Conservation (phyloP, 768 basidiomycete species). For the Xerocomellus amylosporus region DNA sequence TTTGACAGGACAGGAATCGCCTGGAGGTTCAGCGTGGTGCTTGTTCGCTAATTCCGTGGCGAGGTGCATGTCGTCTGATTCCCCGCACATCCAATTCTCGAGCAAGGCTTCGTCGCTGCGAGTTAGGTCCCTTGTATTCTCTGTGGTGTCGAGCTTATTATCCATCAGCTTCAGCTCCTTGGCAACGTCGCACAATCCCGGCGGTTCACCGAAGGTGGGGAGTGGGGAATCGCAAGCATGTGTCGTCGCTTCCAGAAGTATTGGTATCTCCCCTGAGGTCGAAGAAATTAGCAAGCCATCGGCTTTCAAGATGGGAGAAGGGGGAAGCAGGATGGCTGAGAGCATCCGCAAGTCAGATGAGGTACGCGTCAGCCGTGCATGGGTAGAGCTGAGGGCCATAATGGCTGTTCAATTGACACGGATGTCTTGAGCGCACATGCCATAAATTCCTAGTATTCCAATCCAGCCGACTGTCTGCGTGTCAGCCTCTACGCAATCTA, state of each 20-base stretch:
- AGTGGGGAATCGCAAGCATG: conserved; percentile 7
- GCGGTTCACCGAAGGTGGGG: neutral
- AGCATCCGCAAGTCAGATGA: conserved; percentile 41
- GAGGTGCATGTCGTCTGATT: neutral
- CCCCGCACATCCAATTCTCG: conserved; percentile 4
- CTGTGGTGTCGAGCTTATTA: neutral
- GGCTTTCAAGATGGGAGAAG: conserved; percentile 47
- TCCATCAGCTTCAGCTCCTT: conserved; percentile 4
- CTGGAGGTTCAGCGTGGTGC: neutral
- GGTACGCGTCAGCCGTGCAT: conserved; percentile 36
- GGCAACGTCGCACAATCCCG: conserved; percentile 3
- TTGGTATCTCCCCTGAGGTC: conserved; percentile 52
- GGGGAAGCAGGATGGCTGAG: conserved; percentile 36
- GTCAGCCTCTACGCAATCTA: conserved; percentile 21
- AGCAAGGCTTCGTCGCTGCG: neutral
- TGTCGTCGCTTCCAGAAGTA: conserved; percentile 37
- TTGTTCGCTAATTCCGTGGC: neutral
- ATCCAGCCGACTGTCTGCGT: conserved; percentile 3
- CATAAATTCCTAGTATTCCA: conserved; percentile 22
- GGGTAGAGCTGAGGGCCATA: conserved; percentile 18
- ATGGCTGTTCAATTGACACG: neutral
- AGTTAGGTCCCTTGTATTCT: neutral
- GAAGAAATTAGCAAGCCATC: conserved; percentile 34
- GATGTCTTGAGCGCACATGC: neutral
- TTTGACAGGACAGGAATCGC: neutral